Base-by-base conservation (phyloP, 2,329 filamentous ascomycete genomes). In the Colletotrichum aenigma region DNA sequence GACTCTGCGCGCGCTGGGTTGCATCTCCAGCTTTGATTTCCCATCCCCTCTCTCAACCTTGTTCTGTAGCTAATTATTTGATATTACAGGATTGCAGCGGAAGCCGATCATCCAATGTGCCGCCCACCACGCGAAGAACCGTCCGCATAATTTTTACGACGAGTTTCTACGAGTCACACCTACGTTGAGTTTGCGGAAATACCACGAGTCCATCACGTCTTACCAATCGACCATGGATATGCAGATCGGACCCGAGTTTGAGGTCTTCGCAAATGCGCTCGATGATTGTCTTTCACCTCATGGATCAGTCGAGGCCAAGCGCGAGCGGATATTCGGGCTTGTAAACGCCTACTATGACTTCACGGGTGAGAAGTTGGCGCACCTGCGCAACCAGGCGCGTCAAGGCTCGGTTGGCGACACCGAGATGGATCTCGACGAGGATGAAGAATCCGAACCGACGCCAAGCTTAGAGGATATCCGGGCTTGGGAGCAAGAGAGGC, bases 261-360 rank as follows among this genome's bases (percentile, higher is more conserved):
- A 98, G 85, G 90, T 92, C 60, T 98, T 98, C 82, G 96, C 96
- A 48, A 93, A 94, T 81, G 91, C 92, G 67, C 89, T 98, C 26
- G 96, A 98, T 85, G 90, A 92, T 70, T 96, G 96, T 87, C 85
- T 93, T 80, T 79, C 89, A 83, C 79, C 87, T 80, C 80, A 87
- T 78, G 84, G 88, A 78, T 81, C 87, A 76, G 77, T 85, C 78
- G 82, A 88, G 34, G 91, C 94, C 74, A 89, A 90, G 81, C 91
- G 91, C 81, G 89, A 91, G 62, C 90, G 93, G 76, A 90, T 95
- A n/a, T 89, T 95, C 79, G 89, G 92, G 66, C 88, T 97, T 6
- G 89, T 94, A 72, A 89, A 92, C 75, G 88, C 87, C 78, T 96
- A 95, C 84, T 88, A 92, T 82, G 86, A 87, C 43, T 90, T 91